Conservation (phyloP, 305 asterid species). For the Fraxinus ornus region DNA sequence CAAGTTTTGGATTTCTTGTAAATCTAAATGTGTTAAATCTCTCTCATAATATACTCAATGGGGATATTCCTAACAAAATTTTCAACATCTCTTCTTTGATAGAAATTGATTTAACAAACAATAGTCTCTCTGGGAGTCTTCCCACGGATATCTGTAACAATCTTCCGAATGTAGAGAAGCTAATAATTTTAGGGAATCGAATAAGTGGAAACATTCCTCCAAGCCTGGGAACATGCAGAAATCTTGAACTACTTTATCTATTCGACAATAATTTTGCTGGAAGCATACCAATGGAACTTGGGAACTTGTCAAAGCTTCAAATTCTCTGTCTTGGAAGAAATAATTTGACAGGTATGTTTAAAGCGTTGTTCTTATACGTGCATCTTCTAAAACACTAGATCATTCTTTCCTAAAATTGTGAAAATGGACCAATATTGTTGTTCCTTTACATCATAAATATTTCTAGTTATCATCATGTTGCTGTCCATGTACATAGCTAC, state of each 20-base stretch:
- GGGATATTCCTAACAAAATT: not conserved
- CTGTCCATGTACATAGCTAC: too few species aligned
- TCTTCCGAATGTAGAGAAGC: not conserved
- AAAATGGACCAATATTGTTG: not conserved
- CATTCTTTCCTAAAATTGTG: too few species aligned
- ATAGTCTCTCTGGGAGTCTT: not conserved
- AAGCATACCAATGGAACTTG: conserved; percentile 1
- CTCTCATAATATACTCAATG: not conserved
- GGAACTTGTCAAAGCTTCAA: conserved; percentile 12
- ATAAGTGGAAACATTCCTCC: conserved; percentile 5
- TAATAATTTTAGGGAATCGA: not conserved
- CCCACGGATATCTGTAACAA: not conserved
- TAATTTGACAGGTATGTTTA: not conserved
- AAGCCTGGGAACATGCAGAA: not conserved
- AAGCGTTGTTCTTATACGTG: not conserved
- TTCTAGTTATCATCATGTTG: too few species aligned
- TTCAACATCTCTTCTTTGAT: conserved; percentile 6
- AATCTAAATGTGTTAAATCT: not conserved
- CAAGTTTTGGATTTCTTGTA: not conserved
- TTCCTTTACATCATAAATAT: not conserved
- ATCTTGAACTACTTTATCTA: not conserved
- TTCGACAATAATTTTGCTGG: conserved; percentile 6
- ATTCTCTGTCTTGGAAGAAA: conserved; percentile 1
- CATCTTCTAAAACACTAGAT: not conserved
- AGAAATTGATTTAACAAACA: not conserved